These are phyloP conservation scores for Lathyrus tuberosus DNA, from an alignment of 306 rosid species.

Conservation along the genomic window DNA sequence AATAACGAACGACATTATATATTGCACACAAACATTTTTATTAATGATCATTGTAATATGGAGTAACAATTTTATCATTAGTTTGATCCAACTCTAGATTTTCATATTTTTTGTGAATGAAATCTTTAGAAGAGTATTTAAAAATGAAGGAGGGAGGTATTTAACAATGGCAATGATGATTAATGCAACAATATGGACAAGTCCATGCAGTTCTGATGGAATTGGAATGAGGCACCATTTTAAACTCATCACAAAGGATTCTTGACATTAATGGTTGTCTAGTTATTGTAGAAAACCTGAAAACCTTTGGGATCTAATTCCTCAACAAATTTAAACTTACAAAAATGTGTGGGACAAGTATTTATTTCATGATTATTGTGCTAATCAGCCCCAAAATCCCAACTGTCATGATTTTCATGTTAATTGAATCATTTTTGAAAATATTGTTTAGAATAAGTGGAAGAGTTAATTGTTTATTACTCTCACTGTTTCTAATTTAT, in stretches of 20 bases:
- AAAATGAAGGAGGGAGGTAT: slow-evolving; percentile 22
- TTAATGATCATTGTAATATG: slow-evolving; percentile 18
- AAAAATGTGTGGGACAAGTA: slow-evolving; percentile 32
- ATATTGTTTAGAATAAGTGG: too few species aligned
- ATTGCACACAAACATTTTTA: slow-evolving; percentile 37
- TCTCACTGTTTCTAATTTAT: too few species aligned
- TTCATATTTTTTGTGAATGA: slow-evolving; percentile 40
- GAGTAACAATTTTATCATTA: slow-evolving; percentile 35
- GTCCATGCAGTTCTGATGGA: slow-evolving; percentile 34
- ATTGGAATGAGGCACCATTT: slow-evolving; percentile 42
- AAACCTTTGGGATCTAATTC: slow-evolving; percentile 7
- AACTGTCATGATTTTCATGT: background rate
- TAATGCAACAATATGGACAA: slow-evolving; percentile 39
- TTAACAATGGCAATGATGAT: slow-evolving; percentile 34
- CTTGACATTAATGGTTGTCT: slow-evolving; percentile 28
- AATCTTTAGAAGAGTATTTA: slow-evolving; percentile 39
- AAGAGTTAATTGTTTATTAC: too few species aligned
- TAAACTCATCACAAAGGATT: slow-evolving; percentile 33
- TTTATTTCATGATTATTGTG: slow-evolving; percentile 40
- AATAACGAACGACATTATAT: background rate
- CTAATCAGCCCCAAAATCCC: background rate
- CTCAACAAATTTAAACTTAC: background rate
- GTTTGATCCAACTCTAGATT: slow-evolving; percentile 41
- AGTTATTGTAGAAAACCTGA: slow-evolving; percentile 32
- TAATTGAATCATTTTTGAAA: too few species aligned